These are phyloP conservation scores for Solanum dulcamara DNA, from an alignment of 257 asterid genomes.

Conservation along the genomic window DNA sequence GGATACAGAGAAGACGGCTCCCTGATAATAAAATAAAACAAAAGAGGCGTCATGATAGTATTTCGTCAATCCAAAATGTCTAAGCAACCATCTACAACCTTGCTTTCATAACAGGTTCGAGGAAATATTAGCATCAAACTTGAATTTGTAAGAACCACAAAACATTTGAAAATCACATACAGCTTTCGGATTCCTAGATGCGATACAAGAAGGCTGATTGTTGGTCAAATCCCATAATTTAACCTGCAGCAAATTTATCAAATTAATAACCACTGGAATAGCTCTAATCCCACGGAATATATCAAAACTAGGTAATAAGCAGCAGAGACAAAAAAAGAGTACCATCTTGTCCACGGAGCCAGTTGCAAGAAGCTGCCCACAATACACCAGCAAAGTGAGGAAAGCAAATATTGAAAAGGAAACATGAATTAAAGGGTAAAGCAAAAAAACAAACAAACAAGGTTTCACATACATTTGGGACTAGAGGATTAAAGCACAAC, in stretches of 20 bases:
- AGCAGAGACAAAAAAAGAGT: neutral
- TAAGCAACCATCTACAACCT: neutral
- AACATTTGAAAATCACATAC: slow-evolving; percentile 13
- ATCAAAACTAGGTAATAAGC: neutral
- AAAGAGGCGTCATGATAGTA: neutral
- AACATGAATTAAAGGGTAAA: neutral
- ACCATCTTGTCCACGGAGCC: slow-evolving; percentile 88
- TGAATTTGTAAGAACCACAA: neutral
- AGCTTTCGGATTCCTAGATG: slow-evolving; percentile 38
- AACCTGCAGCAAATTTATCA: slow-evolving; percentile 36
- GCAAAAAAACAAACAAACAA: neutral
- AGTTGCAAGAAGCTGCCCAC: slow-evolving; percentile 80
- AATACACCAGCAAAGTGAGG: neutral
- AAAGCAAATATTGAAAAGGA: neutral
- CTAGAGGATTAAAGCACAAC: slow-evolving; percentile 43
- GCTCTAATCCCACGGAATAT: neutral
- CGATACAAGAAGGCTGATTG: slow-evolving; percentile 50
- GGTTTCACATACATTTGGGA: slow-evolving; percentile 45
- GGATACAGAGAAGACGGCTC: slow-evolving; percentile 72
- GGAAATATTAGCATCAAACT: neutral
- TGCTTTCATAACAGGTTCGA: neutral
- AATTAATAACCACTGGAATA: neutral
- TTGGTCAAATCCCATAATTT: slow-evolving; percentile 87
- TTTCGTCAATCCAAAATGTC: neutral
- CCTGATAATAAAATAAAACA: slow-evolving; percentile 32